Conservation (phyloP, 2,329 filamentous ascomycete genomes). For the Cephalotrichum gorgonifer region DNA sequence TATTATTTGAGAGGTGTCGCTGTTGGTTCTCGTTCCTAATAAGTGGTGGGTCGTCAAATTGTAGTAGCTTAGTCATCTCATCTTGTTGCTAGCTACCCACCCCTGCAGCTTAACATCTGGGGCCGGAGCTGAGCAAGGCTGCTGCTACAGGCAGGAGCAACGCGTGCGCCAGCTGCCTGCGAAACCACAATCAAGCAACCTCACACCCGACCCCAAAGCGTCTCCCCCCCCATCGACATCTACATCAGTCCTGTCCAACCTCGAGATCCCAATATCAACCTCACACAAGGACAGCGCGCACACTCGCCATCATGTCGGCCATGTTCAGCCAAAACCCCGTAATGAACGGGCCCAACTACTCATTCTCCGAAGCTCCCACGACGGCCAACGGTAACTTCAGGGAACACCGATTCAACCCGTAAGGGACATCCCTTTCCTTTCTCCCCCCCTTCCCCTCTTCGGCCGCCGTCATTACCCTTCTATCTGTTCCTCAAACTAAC, state of each 20-base stretch:
- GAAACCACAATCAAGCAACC: neutral
- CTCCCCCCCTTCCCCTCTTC: neutral
- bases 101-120: neutral
- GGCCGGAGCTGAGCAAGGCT: constrained; percentile 4
- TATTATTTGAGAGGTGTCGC: neutral
- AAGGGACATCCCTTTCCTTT: constrained; percentile 22
- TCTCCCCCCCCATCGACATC: neutral
- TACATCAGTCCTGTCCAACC: neutral
- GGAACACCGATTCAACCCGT: constrained; percentile 91
- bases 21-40: neutral
- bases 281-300: neutral
- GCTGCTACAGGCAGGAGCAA: neutral
- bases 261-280: neutral
- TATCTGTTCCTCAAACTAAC: constrained; percentile 3
- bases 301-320: constrained; percentile 40
- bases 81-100: neutral
- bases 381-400: constrained; percentile 42
- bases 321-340: constrained; percentile 63
- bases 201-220: neutral
- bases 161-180: constrained; percentile 2
- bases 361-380: constrained; percentile 51
- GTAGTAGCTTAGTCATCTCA: neutral
- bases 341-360: constrained; percentile 61
- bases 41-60: neutral
- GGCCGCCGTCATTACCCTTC: neutral